These are phyloP conservation scores for Leishmania arabica DNA, from an alignment of 208 protist species.

Conservation along the genomic window DNA sequence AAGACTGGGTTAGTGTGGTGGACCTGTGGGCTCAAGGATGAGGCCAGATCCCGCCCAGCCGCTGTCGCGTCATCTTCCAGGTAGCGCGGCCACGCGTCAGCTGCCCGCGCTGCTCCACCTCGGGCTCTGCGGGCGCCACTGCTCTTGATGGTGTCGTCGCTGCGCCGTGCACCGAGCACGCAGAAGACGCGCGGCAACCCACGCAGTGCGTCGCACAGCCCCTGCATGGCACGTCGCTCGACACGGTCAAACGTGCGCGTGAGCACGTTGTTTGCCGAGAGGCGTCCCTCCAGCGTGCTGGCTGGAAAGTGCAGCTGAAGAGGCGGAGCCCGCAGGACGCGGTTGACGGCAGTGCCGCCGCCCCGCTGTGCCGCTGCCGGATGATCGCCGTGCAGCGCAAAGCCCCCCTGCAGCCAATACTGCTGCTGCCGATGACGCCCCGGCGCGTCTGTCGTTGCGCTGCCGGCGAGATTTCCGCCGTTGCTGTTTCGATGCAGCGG, in stretches of 20 bases:
- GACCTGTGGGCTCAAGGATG: neutral
- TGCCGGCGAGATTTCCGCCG: neutral
- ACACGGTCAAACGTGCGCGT: constrained; percentile 28
- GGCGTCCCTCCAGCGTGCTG: constrained; percentile 17
- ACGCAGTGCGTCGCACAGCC: constrained; percentile 1
- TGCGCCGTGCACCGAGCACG: neutral
- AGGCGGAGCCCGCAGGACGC: neutral
- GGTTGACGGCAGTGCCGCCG: neutral
- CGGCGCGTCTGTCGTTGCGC: neutral
- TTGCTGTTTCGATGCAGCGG: neutral
- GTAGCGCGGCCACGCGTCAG: neutral
- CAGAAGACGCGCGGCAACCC: neutral
- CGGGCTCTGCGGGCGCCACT: neutral
- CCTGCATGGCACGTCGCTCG: constrained; percentile 24
- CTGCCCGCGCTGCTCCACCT: neutral
- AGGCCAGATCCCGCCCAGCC: neutral
- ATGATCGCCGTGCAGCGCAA: neutral
- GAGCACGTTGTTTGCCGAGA: constrained; percentile 32
- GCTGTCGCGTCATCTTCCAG: neutral
- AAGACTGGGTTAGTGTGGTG: neutral
- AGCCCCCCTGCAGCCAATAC: neutral
- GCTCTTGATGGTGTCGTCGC: neutral
- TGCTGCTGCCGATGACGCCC: neutral
- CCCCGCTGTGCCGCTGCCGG: neutral
- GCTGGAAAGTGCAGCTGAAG: neutral